Conservation (phyloP, 2,329 filamentous ascomycete genomes). For the Tolypocladium ovalisporum region DNA sequence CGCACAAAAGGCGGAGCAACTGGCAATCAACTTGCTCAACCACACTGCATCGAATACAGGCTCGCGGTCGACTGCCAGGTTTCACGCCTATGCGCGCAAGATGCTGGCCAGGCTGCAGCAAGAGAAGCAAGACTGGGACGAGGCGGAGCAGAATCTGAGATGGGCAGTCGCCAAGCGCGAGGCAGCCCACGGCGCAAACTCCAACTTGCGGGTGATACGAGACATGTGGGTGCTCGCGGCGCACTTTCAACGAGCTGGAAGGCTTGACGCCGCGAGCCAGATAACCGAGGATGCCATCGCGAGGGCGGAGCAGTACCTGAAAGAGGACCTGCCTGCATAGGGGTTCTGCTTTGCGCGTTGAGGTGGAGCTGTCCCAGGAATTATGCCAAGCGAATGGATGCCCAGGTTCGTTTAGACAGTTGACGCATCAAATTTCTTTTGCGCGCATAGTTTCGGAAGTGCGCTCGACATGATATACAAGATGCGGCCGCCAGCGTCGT, state of each 20-base stretch:
- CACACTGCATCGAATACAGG: conserved; percentile 12
- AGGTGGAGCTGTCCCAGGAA: neutral
- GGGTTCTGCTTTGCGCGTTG: neutral
- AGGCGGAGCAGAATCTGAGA: conserved; percentile 21
- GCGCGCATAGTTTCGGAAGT: too few species aligned
- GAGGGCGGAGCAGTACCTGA: conserved; percentile 19
- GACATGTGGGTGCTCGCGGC: conserved; percentile 27
- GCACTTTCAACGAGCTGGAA: conserved; percentile 20
- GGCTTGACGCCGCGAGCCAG: conserved; percentile 13
- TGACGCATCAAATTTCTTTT: neutral
- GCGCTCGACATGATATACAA: neutral
- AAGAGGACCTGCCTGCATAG: conserved; percentile 2
- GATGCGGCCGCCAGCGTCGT: neutral
- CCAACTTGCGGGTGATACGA: conserved; percentile 23
- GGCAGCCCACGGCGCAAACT: conserved; percentile 21
- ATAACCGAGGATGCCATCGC: conserved; percentile 20
- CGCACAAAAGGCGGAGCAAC: conserved; percentile 16
- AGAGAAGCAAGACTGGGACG: conserved; percentile 18
- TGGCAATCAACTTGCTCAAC: conserved; percentile 17
- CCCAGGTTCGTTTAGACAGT: neutral
- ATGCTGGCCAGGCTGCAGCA: conserved; percentile 25
- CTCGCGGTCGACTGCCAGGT: conserved; percentile 19
- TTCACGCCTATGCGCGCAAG: conserved; percentile 26
- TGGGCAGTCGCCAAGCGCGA: conserved; percentile 22
- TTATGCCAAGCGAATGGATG: neutral